phyloP scores from a whole-genome alignment of 1,139 yeast genomes.

The Yamadazyma triangularis region DNA sequence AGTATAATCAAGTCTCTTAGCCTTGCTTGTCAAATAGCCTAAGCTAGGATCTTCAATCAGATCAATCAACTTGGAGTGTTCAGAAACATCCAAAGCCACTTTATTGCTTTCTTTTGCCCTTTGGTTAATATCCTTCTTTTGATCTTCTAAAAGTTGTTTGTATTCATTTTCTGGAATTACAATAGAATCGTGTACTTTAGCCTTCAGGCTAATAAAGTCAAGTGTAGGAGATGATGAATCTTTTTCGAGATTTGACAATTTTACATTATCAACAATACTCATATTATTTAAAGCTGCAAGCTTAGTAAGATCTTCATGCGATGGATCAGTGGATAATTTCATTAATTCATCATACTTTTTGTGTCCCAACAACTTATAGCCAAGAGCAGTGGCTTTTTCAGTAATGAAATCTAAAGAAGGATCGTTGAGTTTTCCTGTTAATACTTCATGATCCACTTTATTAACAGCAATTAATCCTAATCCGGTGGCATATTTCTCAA shows the following conservation, averaged over 20 bases:
- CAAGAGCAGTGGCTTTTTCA: slow-evolving; percentile 10
- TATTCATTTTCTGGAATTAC: slow-evolving; percentile 14
- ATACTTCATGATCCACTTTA: slow-evolving; percentile 13
- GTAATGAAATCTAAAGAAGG: slow-evolving; percentile 19
- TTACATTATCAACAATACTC: slow-evolving; percentile 10
- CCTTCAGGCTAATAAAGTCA: slow-evolving; percentile 18
- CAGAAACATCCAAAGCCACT: slow-evolving; percentile 4
- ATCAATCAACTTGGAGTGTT: slow-evolving; percentile 1
- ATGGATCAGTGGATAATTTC: slow-evolving; percentile 9
- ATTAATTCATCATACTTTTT: slow-evolving; percentile 5
- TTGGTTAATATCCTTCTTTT: slow-evolving; percentile 5
- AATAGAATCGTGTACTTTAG: slow-evolving; percentile 14
- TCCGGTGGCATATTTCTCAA: slow-evolving; percentile 7
- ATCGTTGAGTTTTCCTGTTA: slow-evolving; percentile 11
- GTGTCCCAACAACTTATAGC: slow-evolving; percentile 7
- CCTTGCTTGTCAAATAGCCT: slow-evolving; percentile 11
- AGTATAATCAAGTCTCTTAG: slow-evolving; percentile 8
- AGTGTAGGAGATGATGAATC: slow-evolving; percentile 7
- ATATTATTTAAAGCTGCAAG: slow-evolving; percentile 12
- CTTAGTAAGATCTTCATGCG: slow-evolving; percentile 10
- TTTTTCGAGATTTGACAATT: slow-evolving; percentile 9
- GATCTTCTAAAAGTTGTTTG: slow-evolving; percentile 5
- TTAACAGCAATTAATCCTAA: slow-evolving; percentile 14
- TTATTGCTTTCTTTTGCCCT: slow-evolving; percentile 8
- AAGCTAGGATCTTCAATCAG: slow-evolving; percentile 12